A percentile compares a stretch with the other conserved stretches of the same genome.
These are phyloP conservation scores for Metschnikowia reukaufii DNA, from an alignment of 805 yeast genomes.

Conservation along the genomic window DNA sequence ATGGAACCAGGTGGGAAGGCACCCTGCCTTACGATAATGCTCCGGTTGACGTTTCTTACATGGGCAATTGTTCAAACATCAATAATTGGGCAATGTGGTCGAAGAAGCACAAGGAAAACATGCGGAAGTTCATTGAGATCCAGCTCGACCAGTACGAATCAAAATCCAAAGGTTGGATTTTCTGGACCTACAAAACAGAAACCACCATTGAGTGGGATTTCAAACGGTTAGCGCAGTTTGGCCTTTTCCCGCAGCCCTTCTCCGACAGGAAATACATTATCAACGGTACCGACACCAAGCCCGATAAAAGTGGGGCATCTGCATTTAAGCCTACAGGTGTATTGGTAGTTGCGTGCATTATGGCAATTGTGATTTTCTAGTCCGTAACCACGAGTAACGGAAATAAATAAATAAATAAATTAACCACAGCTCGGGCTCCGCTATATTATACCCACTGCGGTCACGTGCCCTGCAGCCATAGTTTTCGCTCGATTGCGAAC, in stretches of 20 bases:
- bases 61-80: constrained; percentile 47
- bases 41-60: constrained; percentile 18
- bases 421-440: too few relatives aligned
- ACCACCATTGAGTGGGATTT: constrained; percentile 68
- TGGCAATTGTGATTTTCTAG: too few relatives aligned
- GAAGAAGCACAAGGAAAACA: constrained; percentile 37
- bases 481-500: constrained; percentile 1
- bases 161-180: constrained; percentile 57
- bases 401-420: too few relatives aligned
- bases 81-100: constrained; percentile 41
- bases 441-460: background rate
- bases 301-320: constrained; percentile 4
- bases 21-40: constrained; percentile 13
- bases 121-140: constrained; percentile 57
- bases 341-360: too few relatives aligned
- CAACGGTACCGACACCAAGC: constrained; percentile 35
- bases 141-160: constrained; percentile 55
- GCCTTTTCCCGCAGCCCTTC: constrained; percentile 64
- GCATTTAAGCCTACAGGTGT: background rate
- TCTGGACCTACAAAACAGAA: constrained; percentile 74
- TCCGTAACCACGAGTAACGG: too few relatives aligned
- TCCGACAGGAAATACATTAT: constrained; percentile 25
- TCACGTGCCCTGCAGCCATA: constrained; percentile 10
- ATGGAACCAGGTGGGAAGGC: constrained; percentile 19
- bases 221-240: constrained; percentile 45